Percentiles rank a stretch among this genome's conserved stretches.
Conservation (phyloP, 164 flowering plant species). For the Saururus chinensis region DNA sequence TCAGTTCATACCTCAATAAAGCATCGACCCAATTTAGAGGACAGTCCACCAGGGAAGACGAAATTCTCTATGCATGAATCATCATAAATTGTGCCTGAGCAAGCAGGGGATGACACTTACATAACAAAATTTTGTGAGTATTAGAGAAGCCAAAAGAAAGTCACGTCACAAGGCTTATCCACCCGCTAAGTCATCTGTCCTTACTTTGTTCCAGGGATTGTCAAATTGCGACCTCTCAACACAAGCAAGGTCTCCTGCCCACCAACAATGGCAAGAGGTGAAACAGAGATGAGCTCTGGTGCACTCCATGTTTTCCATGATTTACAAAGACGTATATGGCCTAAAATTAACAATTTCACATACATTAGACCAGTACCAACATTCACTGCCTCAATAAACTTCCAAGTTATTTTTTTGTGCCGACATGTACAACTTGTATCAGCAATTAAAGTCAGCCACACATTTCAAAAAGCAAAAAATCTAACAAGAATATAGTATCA, state of each 20-base stretch:
- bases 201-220: no score
- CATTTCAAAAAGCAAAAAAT: no score
- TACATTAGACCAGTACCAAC: background rate
- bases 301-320: constrained; percentile 61
- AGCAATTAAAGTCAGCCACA: no score
- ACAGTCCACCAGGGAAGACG: constrained; percentile 30
- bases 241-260: constrained; percentile 58
- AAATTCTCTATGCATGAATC: constrained; percentile 37
- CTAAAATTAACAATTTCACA: constrained; percentile 20
- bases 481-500: no score
- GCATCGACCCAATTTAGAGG: constrained; percentile 53
- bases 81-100: constrained; percentile 29
- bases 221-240: no score
- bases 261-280: constrained; percentile 80
- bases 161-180: background rate
- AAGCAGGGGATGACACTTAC: constrained; percentile 18
- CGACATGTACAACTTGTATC: no score
- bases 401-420: no score
- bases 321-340: constrained; percentile 55
- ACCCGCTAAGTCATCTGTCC: constrained; percentile 2
- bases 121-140: background rate
- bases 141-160: background rate
- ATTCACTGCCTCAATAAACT: no score
- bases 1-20: constrained; percentile 64
- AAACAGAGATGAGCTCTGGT: constrained; percentile 61